Base-by-base conservation (phyloP, 2,329 filamentous ascomycete genomes). In the Tolypocladium guangdongense region DNA sequence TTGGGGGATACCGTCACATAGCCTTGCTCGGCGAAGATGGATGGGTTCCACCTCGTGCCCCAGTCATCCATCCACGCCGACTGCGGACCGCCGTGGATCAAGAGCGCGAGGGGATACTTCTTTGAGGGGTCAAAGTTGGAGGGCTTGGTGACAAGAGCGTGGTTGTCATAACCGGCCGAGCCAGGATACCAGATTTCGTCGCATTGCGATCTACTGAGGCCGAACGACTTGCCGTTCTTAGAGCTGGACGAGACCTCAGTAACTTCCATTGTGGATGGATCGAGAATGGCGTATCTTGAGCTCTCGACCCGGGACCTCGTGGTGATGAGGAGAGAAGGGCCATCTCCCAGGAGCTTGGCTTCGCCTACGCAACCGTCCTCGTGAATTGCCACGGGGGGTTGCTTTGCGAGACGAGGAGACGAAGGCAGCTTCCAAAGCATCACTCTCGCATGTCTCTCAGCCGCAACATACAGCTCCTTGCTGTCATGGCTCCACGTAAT, bases 61-160 rank as follows among this genome's bases (percentile, higher is more conserved):
- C 89, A 95, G 32, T 78, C 74, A 62, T 93, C 86, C 35, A 68
- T 72, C 85, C 87, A 92, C 0, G 87, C 81, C 24, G 84, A 81
- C 66, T 93, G 88, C 0, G 89, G 89, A 0, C 90, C 90, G 52
- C 90, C 90, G 63, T 95, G 90, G 57, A 95, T 87, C 43, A 91
- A 72, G 64, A 90, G 85, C 2, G 86, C 82, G 5, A 95, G 74
- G 0, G 90, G 90, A 62, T 92, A 95, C 58, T 81, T 90, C 68
- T 89, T 86, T 20, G 69, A 74, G 10, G 77, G 69, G 62, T 88
- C 78, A 64, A 92, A 95, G 60, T 78, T 58, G 0, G 82, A 83
- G 0, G 83, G 87, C 55, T 79, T 82, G 60, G 89, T 72, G 41
- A 73, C 80, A 64, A 86, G 80, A 0, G 86, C 84, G 60, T 90